Percentiles rank a stretch among this genome's conserved stretches.
Evolutionary conservation across 1,284 basidiomycete genomes (phyloP).

Genomic region (Rhizoctonia solani): DNA sequence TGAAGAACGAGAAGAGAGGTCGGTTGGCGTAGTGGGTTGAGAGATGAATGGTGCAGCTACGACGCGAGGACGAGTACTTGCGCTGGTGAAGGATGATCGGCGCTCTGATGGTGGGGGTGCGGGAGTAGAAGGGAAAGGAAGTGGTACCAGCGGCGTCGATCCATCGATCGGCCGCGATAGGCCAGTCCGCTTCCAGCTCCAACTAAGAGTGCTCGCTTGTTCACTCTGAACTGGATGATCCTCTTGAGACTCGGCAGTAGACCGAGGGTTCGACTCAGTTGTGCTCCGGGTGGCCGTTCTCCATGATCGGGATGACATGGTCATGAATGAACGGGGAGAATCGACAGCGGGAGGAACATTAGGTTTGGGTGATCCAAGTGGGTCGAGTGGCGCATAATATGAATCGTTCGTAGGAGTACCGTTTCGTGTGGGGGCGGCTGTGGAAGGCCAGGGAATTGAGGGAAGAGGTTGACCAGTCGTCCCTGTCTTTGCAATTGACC

Average conservation of each 20-base stretch:
- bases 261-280: slow-evolving; percentile 14
- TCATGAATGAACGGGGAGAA: slow-evolving; percentile 2
- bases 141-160: slow-evolving; percentile 15
- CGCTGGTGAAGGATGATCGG: slow-evolving; percentile 29
- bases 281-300: slow-evolving; percentile 25
- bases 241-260: slow-evolving; percentile 4
- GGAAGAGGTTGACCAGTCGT: slow-evolving; percentile 29
- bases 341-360: not conserved
- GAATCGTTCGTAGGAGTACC: not conserved
- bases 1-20: slow-evolving; percentile 3
- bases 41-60: slow-evolving; percentile 25
- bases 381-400: slow-evolving; percentile 22
- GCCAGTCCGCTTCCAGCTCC: slow-evolving; percentile 33
- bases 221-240: not conserved
- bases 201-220: slow-evolving; percentile 21
- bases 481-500: slow-evolving; percentile 28
- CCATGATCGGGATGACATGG: slow-evolving; percentile 18
- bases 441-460: slow-evolving; percentile 30
- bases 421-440: slow-evolving; percentile 10
- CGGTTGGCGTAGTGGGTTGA: slow-evolving; percentile 16
- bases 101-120: slow-evolving; percentile 29
- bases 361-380: slow-evolving; percentile 10
- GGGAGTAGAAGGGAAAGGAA: slow-evolving; percentile 23
- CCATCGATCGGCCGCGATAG: slow-evolving; percentile 13
- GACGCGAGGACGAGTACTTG: slow-evolving; percentile 15